Conservation (phyloP, 2,329 filamentous ascomycete genomes). For the Incumbomyces lentus region DNA sequence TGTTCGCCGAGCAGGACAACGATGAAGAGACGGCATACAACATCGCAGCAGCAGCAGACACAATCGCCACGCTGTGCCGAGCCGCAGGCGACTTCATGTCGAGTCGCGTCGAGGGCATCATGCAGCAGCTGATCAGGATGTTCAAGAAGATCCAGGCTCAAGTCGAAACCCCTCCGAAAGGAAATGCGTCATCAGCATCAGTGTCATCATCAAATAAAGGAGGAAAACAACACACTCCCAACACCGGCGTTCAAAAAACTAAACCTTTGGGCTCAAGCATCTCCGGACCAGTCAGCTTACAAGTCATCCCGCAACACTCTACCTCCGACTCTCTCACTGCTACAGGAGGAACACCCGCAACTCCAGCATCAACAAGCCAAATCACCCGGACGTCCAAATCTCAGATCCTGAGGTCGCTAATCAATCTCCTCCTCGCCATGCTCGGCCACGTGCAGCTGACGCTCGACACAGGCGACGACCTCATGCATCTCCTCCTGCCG, state of each 20-base stretch:
- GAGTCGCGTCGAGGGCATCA: constrained; percentile 64
- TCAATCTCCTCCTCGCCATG: constrained; percentile 29
- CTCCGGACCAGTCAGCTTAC: background rate
- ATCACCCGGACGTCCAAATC: constrained; percentile 7
- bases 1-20: constrained; percentile 35
- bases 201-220: no score
- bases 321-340: background rate
- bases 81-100: constrained; percentile 72
- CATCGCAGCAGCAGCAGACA: constrained; percentile 56
- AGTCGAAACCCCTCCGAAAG: constrained; percentile 27
- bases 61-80: constrained; percentile 58
- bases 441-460: constrained; percentile 31
- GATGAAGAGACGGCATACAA: constrained; percentile 38
- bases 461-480: constrained; percentile 30
- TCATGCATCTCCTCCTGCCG: constrained; percentile 28
- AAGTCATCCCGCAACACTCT: background rate
- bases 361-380: background rate
- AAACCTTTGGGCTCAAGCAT: background rate
- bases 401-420: constrained; percentile 14
- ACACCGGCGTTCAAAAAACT: no score
- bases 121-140: constrained; percentile 32
- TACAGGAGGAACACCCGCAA: background rate
- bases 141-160: constrained; percentile 27
- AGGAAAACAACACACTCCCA: constrained; percentile 10
- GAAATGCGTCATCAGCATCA: no score